phyloP scores from a whole-genome alignment of 208 protist genomes.

The Vickermania ingenoplastis region DNA sequence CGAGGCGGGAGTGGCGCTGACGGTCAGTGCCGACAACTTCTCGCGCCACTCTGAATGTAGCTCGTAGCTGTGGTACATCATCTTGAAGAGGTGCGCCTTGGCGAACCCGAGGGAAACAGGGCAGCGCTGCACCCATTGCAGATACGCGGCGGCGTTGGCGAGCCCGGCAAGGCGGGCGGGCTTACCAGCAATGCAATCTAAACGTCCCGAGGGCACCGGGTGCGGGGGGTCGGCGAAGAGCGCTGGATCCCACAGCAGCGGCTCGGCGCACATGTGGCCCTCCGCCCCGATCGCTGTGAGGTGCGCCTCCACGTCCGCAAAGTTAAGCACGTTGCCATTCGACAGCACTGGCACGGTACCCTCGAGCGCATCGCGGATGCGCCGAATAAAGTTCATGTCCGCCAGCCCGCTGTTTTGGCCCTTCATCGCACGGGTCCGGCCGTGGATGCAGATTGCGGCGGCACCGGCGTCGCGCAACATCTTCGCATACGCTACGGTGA shows the following conservation, averaged over 20 bases:
- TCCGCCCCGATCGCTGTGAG: conserved; percentile 45
- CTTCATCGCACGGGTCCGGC: conserved; percentile 77
- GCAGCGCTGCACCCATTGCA: conserved; percentile 35
- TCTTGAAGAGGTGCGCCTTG: conserved; percentile 86
- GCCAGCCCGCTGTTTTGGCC: conserved; percentile 54
- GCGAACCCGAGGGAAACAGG: conserved; percentile 59
- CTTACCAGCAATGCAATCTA: conserved; percentile 21
- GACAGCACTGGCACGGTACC: conserved; percentile 66
- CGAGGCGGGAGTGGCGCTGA: neutral
- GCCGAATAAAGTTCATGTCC: conserved; percentile 57
- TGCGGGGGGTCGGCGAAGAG: conserved; percentile 44
- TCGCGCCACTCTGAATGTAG: conserved; percentile 38
- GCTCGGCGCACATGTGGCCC: conserved; percentile 85
- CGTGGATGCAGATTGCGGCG: conserved; percentile 79
- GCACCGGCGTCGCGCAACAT: conserved; percentile 81
- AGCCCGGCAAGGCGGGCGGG: conserved; percentile 35
- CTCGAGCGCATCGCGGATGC: conserved; percentile 31
- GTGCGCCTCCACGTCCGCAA: conserved; percentile 45
- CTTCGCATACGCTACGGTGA: conserved; percentile 77
- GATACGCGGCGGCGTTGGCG: conserved; percentile 39
- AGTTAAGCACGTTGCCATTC: conserved; percentile 82
- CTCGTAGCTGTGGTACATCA: conserved; percentile 78
- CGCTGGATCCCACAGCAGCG: conserved; percentile 75
- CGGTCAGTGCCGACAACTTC: conserved; percentile 7
- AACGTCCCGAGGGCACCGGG: conserved; percentile 21